A percentile compares a stretch with the other conserved stretches of the same genome.
Evolutionary conservation across 352 stramenopile genomes (phyloP).

Genomic region (Albugo laibachii): DNA sequence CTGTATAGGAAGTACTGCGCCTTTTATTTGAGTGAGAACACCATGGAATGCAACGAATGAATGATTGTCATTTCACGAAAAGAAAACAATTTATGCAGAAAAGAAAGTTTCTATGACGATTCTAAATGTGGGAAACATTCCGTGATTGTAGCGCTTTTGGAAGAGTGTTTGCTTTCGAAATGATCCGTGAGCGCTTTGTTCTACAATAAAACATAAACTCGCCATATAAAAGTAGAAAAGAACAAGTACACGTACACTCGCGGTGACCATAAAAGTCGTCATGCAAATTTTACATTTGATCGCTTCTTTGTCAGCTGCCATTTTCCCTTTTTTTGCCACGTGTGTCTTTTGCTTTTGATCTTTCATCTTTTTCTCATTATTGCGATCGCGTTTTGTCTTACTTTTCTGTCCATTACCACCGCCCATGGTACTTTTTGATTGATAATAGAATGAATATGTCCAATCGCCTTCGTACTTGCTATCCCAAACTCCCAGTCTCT

Average conservation of each 20-base stretch:
- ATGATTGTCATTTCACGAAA: too few relatives aligned
- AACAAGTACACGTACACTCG: conserved; percentile 23
- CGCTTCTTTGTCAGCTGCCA: conserved; percentile 47
- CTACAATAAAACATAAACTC: conserved; percentile 11
- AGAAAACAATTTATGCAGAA: too few relatives aligned
- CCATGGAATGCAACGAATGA: too few relatives aligned
- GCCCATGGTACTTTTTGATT: conserved; percentile 35
- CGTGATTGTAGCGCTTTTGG: conserved; percentile 54
- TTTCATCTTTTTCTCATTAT: conserved; percentile 75
- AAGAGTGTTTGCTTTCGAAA: conserved; percentile 58
- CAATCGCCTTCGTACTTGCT: too few relatives aligned
- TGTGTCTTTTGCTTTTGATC: conserved; percentile 63
- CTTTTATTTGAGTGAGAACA: too few relatives aligned
- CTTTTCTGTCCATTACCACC: conserved; percentile 73
- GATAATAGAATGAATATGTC: not conserved
- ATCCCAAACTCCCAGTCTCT: too few relatives aligned
- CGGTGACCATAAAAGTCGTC: conserved; percentile 73
- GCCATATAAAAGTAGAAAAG: not conserved
- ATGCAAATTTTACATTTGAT: conserved; percentile 82
- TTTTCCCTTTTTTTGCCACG: conserved; percentile 63
- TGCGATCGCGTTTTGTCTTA: conserved; percentile 54
- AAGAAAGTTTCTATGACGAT: not conserved
- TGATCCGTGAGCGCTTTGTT: conserved; percentile 52
- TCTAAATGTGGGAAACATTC: conserved; percentile 41
- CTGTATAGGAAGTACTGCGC: too few relatives aligned